Evolutionary conservation across 768 basidiomycete species (phyloP).

Genomic region (Dendrothele bispora): DNA sequence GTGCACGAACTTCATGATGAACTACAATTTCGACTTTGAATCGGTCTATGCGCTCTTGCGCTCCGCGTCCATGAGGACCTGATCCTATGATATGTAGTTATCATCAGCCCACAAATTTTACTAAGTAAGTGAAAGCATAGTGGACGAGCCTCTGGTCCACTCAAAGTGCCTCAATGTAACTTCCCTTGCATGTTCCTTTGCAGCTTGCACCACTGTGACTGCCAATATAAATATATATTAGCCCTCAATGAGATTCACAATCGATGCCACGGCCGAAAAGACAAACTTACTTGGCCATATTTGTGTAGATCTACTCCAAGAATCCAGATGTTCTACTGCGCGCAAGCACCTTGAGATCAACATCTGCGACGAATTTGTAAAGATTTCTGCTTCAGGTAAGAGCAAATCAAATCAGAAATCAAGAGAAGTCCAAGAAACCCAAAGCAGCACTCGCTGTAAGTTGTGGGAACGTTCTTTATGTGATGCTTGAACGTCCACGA

Average conservation of each 20-base stretch:
- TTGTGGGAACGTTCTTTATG: conserved; percentile 74
- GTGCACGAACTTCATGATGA: conserved; percentile 80
- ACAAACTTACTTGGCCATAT: conserved; percentile 81
- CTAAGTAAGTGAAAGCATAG: neutral
- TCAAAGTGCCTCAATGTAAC: conserved; percentile 87
- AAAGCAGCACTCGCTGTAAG: conserved; percentile 50
- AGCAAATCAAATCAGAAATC: too few relatives aligned
- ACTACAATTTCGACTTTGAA: conserved; percentile 89
- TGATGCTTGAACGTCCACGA: conserved; percentile 88
- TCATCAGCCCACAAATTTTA: neutral
- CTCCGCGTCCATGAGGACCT: conserved; percentile 97
- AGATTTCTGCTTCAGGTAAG: too few relatives aligned
- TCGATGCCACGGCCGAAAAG: conserved; percentile 1
- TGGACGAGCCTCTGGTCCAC: conserved; percentile 87
- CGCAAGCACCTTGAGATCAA: conserved; percentile 86
- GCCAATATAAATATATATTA: too few relatives aligned
- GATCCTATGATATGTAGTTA: conserved; percentile 51
- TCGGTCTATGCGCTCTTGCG: conserved; percentile 88
- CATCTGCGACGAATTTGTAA: conserved; percentile 48
- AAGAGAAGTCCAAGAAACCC: conserved; percentile 4
- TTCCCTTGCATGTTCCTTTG: conserved; percentile 73
- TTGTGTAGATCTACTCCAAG: conserved; percentile 96
- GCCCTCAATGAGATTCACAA: conserved; percentile 1
- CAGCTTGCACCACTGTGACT: conserved; percentile 93
- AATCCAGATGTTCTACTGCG: conserved; percentile 95